Evolutionary conservation across 345 rosid species (phyloP), one percentile per base, ranked within the genome.

Genomic region (Passiflora organensis): DNA sequence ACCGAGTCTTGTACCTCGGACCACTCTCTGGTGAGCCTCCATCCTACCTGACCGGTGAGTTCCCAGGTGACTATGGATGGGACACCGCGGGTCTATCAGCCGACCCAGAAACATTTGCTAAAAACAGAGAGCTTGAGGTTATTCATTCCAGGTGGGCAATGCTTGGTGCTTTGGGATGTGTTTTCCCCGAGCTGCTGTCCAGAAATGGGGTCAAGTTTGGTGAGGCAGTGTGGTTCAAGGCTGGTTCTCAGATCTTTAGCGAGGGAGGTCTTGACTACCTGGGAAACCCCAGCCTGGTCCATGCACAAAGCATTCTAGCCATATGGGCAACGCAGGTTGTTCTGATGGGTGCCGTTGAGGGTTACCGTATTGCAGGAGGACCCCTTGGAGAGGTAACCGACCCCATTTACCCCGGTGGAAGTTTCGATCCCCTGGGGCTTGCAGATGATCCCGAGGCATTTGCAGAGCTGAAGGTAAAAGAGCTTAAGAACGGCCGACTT

Each of bases 31-130:
- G 78, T 6, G 73, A 68, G 60, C 51, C 79, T 43, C 77, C 77
- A 32, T 68, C 79, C 13, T 79, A 76, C 71, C 62, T 76, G 25
- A 80, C 78, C 0, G 80, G 82, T 9, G 78, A 69, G 53, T 77
- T 69, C 64, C 78, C 78, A 0, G 74, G 80, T 49, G 85, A 81
- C 70, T 78, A 81, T 16, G 81, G 81, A 28, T 81, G 83, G 86
- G 81, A 78, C 60, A 76, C 83, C 0, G 86, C 81, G 1, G 74
- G 81, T 2, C 64, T 73, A 10, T 78, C 81, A 0, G 81, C 86
- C 14, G 83, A 75, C 16, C 83, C 86, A 24, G 81, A 78, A 68
- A 78, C 79, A 48, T 75, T 80, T 10, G 80, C 82, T 20, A 80
- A 52, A 58, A 76, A 76, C 63, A 49, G 72, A 39, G 81, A 71